Evolutionary conservation across 192 early-diverging fungal species (phyloP).

Genomic region (Mortierella antarctica): DNA sequence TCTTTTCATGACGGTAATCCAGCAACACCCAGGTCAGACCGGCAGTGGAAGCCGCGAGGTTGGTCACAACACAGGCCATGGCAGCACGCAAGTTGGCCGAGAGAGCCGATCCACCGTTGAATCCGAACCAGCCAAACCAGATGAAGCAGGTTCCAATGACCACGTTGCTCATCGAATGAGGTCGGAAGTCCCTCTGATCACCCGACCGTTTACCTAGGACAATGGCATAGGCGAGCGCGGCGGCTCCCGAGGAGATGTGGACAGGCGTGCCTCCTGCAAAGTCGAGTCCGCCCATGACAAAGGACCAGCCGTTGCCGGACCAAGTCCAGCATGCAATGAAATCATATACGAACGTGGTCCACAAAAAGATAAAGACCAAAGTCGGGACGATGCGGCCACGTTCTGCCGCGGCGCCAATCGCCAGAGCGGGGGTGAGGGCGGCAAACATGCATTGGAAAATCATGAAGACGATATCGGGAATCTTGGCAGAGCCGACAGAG

Average conservation of each 20-base stretch:
- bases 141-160: slow-evolving; percentile 89
- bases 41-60: slow-evolving; percentile 84
- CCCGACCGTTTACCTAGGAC: slow-evolving; percentile 86
- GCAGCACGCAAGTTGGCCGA: slow-evolving; percentile 86
- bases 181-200: slow-evolving; percentile 78
- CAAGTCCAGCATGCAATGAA: slow-evolving; percentile 97
- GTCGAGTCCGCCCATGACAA: slow-evolving; percentile 85
- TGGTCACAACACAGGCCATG: slow-evolving; percentile 87
- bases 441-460: slow-evolving; percentile 96
- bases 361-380: slow-evolving; percentile 91
- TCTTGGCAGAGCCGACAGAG: slow-evolving; percentile 67
- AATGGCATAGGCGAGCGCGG: slow-evolving; percentile 89
- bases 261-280: slow-evolving; percentile 98
- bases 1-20: slow-evolving; percentile 82
- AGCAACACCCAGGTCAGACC: slow-evolving; percentile 86
- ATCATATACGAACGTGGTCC: slow-evolving; percentile 94
- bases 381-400: slow-evolving; percentile 87
- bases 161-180: slow-evolving; percentile 93
- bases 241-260: slow-evolving; percentile 90
- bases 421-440: slow-evolving; percentile 89
- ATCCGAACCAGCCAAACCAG: slow-evolving; percentile 98
- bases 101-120: slow-evolving; percentile 91
- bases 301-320: slow-evolving; percentile 87
- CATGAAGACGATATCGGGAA: slow-evolving; percentile 84
- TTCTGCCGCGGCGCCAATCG: slow-evolving; percentile 91